phyloP scores from a whole-genome alignment of 2,329 filamentous ascomycete species.

The Ceratocystis albifundus region DNA sequence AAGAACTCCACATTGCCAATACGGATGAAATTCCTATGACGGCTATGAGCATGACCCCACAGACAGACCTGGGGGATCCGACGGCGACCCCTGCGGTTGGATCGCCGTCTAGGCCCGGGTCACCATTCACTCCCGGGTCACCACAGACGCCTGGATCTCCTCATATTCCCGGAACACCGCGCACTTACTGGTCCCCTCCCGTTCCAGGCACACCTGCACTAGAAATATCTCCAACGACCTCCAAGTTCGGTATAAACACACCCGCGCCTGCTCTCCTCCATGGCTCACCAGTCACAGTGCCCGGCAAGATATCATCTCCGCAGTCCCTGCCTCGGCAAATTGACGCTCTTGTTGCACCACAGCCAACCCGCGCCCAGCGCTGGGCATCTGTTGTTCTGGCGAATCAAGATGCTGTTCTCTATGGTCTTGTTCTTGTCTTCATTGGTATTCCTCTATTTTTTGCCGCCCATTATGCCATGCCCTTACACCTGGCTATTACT shows the following conservation, averaged over 20 bases:
- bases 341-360: slow-evolving; percentile 32
- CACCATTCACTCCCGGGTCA: background rate
- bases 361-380: slow-evolving; percentile 37
- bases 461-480: slow-evolving; percentile 41
- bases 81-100: background rate
- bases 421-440: slow-evolving; percentile 37
- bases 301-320: slow-evolving; percentile 8
- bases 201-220: slow-evolving; percentile 17
- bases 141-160: background rate
- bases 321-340: slow-evolving; percentile 26
- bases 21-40: slow-evolving; percentile 40
- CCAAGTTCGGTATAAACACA: slow-evolving; percentile 26
- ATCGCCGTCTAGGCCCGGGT: background rate
- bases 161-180: background rate
- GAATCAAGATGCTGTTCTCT: slow-evolving; percentile 39
- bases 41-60: slow-evolving; percentile 24
- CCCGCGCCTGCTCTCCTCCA: slow-evolving; percentile 26
- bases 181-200: background rate
- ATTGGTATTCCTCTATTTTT: slow-evolving; percentile 47
- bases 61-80: slow-evolving; percentile 23
- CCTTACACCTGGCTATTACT: slow-evolving; percentile 37
- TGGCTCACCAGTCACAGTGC: background rate
- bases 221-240: slow-evolving; percentile 23
- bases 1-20: slow-evolving; percentile 33
- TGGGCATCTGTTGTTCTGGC: slow-evolving; percentile 40